Base-by-base conservation (phyloP, 2,329 filamentous ascomycete genomes). In the Colletotrichum spaethianum region DNA sequence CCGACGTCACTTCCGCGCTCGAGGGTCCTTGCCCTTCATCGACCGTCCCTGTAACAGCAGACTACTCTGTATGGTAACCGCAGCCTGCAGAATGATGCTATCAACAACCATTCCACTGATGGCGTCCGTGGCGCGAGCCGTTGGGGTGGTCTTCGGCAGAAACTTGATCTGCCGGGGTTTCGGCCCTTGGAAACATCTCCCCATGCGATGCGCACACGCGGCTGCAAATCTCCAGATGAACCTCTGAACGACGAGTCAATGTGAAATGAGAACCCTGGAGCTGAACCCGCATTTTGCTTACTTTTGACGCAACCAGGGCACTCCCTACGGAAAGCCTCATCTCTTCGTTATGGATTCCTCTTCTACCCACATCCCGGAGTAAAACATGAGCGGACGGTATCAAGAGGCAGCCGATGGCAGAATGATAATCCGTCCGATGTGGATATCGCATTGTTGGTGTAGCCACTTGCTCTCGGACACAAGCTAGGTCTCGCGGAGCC, bases 1-100 rank as follows among this genome's bases (percentile, higher is more conserved):
- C 56, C 68, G 68, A 71, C 63, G 68, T 71, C 68, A 67, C 56
- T 42, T 52, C 56, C 64, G 64, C 42, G 28, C 44, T 67, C 46
- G 53, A 65, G n/a, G 28, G 40, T 67, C 53, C 59, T 67, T n/a
- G 52, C 26, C 33, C 52, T 64, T 63, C 66, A 33, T 16, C 60
- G 26, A 42, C 8, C 52, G 52, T 36, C 28, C 26, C 40, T 60
- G 40, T 12, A 38, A 62, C 31, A 38, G 14, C 42, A 38, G n/a
- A n/a, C n/a, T n/a, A n/a, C n/a, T n/a, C n/a, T n/a, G n/a, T n/a
- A n/a, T n/a, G n/a, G n/a, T 20, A 36, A 20, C 52, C 46, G 20
- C 33, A 46, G 56, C 40, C 31, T 67, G 48, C 63, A 62, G 31
- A 20, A 50, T 56, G 63, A 67, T 67, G 68, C 63, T 71, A 60